These are phyloP conservation scores for Hypoxylon sp. DNA, from an alignment of 2,329 filamentous ascomycete species.

Conservation along the genomic window DNA sequence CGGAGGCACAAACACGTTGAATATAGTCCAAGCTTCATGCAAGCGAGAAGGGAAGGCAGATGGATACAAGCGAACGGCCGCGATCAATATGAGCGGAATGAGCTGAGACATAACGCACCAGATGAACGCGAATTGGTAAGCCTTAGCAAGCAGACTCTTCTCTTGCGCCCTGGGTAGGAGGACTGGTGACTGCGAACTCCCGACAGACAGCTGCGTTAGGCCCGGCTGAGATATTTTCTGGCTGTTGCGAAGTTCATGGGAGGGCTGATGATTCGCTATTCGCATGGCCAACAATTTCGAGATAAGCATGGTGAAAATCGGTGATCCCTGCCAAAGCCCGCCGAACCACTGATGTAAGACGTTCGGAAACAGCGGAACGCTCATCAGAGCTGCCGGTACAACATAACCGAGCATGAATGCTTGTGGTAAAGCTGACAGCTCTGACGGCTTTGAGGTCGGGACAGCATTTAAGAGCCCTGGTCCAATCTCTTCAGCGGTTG, in stretches of 20 bases:
- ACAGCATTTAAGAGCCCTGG: conserved; percentile 23
- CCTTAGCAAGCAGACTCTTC: conserved; percentile 26
- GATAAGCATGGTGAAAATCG: conserved; percentile 36
- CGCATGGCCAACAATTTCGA: conserved; percentile 30
- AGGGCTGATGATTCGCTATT: not conserved
- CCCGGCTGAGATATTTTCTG: conserved; percentile 12
- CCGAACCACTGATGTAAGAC: conserved; percentile 43
- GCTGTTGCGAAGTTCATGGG: conserved; percentile 11
- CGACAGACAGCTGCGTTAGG: conserved; percentile 11
- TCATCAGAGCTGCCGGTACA: conserved; percentile 40
- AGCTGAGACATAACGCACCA: conserved; percentile 39
- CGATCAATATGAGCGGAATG: conserved; percentile 26
- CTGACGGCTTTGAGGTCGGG: conserved; percentile 16
- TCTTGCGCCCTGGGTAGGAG: conserved; percentile 14
- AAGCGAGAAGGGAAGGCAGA: conserved; percentile 23
- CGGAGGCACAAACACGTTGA: conserved; percentile 38
- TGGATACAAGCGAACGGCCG: conserved; percentile 28
- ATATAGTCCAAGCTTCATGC: conserved; percentile 28
- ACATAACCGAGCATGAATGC: conserved; percentile 37
- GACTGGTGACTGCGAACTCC: conserved; percentile 22
- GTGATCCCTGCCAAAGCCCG: conserved; percentile 43
- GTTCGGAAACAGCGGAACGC: conserved; percentile 37
- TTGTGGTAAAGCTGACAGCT: conserved; percentile 28
- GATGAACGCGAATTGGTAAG: conserved; percentile 38
- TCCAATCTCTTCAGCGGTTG: conserved; percentile 24